Evolutionary conservation across 2,329 filamentous ascomycete genomes (phyloP), one percentile per base, ranked within the genome.

Genomic region (Graphilbum sp.): DNA sequence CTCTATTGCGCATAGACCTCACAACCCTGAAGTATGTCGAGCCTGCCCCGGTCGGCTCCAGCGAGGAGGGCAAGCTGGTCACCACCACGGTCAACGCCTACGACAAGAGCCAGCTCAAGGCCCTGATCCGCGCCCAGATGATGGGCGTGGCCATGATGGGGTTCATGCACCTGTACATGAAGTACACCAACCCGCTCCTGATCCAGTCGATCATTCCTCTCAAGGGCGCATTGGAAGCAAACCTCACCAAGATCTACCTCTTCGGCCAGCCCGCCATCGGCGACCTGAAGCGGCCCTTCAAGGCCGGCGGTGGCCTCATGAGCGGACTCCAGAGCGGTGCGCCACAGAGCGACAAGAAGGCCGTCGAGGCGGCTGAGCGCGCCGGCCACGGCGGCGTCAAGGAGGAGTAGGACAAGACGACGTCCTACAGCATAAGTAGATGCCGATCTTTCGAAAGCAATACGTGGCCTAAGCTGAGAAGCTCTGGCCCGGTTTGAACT

Each of bases 11-110:
- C n/a, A 9, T 54, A 96, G 90, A 98, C 57, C 73, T 95, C 64
- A 94, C 87, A 19, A 94, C 90, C 3, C 77, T 98, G 56, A 96
- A 98, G 66, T 98, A 98, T 64, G 87, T 98, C 57, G 90, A 98
- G 67, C 88, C 87, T 33, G 75, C 90, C 5, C 77, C 85, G 33
- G 84, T 95, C 77, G 90, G 90, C 51, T 92, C 83, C 50, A 74
- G 79, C 53, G 90, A 96, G 61, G 87, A 95, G 63, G 79, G 82
- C 57, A 95, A 95, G 64, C 83, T 93, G 51, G 81, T 96, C 51
- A 95, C 88, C 41, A 98, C 90, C 45, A 98, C 90, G 45, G 73
- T 95, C 59, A 81, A 92, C 66, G 86, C 87, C 54, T 98, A 98
- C 71, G 90, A 98, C 61, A 69, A 76, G 52, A 65, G 72, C 51